Evolutionary conservation across 2,329 filamentous ascomycete genomes (phyloP).

Genomic region (Aspergillus jensenii): DNA sequence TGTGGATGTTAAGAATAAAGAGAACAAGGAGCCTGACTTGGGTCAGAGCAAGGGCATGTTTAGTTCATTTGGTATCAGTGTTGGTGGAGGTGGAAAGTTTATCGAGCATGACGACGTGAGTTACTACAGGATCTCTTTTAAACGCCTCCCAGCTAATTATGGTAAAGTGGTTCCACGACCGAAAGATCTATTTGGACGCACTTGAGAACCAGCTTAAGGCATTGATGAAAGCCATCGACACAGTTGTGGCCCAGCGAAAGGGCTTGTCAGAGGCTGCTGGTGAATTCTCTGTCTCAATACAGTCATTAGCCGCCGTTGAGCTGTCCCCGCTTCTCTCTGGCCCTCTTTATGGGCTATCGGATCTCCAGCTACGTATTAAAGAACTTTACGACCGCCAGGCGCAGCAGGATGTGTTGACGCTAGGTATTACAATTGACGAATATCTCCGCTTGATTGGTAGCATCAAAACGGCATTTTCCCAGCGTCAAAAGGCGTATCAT

Average conservation of each 20-base stretch:
- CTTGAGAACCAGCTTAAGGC: slow-evolving; percentile 88
- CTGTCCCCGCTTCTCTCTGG: slow-evolving; percentile 84
- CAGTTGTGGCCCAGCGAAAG: slow-evolving; percentile 87
- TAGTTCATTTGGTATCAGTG: slow-evolving; percentile 75
- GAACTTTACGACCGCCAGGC: slow-evolving; percentile 96
- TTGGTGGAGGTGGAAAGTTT: slow-evolving; percentile 80
- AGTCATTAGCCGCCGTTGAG: slow-evolving; percentile 88
- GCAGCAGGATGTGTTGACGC: slow-evolving; percentile 91
- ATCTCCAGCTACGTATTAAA: slow-evolving; percentile 88
- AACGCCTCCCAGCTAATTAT: neutral
- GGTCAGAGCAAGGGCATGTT: slow-evolving; percentile 93
- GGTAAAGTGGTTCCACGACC: slow-evolving; percentile 93
- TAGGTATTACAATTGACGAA: slow-evolving; percentile 97
- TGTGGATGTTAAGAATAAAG: slow-evolving; percentile 96
- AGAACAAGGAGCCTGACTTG: slow-evolving; percentile 81
- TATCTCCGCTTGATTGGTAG: slow-evolving; percentile 95
- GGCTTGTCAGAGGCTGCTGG: slow-evolving; percentile 88
- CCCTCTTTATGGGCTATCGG: slow-evolving; percentile 86
- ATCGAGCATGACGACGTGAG: slow-evolving; percentile 94
- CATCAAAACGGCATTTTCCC: slow-evolving; percentile 87
- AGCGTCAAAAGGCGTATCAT: slow-evolving; percentile 94
- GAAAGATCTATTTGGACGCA: slow-evolving; percentile 89
- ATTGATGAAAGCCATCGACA: slow-evolving; percentile 89
- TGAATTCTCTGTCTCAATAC: slow-evolving; percentile 91
- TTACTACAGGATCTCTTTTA: slow-evolving; percentile 13